Percentiles rank a stretch among this genome's conserved stretches.
phyloP scores from a whole-genome alignment of 768 basidiomycete genomes.

The Cantharellus anzutake region DNA sequence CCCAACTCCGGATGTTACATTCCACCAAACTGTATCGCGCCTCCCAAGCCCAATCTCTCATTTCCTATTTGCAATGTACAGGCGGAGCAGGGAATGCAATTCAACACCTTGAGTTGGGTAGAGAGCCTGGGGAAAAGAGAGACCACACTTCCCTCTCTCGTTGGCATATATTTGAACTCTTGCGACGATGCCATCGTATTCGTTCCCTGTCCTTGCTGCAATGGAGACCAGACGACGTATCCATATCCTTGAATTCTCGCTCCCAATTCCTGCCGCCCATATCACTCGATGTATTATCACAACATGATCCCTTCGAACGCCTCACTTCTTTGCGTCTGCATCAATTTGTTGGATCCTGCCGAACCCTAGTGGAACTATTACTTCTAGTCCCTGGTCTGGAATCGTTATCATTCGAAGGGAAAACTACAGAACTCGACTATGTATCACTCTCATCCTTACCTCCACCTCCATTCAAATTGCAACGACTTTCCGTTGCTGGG shows the following conservation, averaged over 20 bases:
- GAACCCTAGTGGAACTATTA: not conserved
- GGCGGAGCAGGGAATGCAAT: not conserved
- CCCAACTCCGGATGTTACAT: not conserved
- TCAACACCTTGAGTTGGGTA: not conserved
- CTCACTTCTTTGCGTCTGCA: not conserved
- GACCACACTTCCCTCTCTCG: not conserved
- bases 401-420: not conserved
- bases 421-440: not conserved
- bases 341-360: not conserved
- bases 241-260: not conserved
- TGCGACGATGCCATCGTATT: not conserved
- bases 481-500: not conserved
- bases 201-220: not conserved
- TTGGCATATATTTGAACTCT: not conserved
- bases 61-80: not conserved
- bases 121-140: not conserved
- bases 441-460: not conserved
- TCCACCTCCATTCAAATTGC: not conserved
- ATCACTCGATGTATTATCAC: not conserved
- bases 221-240: not conserved
- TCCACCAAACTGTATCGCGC: not conserved
- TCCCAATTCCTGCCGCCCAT: not conserved
- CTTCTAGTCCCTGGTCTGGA: not conserved
- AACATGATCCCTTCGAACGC: not conserved
- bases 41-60: not conserved